Evolutionary conservation across 2,329 filamentous ascomycete genomes (phyloP), one percentile per base, ranked within the genome.

Genomic region (Pseudopyricularia javanii): DNA sequence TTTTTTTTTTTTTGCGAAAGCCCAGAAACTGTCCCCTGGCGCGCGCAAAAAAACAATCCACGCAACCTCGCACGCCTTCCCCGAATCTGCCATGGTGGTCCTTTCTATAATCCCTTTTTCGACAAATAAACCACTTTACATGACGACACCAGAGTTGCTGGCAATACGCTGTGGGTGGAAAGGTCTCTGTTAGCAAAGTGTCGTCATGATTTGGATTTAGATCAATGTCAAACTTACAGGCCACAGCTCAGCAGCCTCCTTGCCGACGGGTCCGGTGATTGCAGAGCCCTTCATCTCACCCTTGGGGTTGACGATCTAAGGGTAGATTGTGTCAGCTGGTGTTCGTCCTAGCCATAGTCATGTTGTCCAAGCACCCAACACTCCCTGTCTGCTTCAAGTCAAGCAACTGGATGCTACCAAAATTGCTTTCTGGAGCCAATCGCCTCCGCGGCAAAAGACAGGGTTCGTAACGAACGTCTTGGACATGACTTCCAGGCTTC

Each of bases 231-330:
- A 58, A 82, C 86, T 77, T 81, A 91, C 88, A 72, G 93, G 93
- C 93, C 93, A 98, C 68, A 98, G 83, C 80, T 98, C 93, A 74
- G 93, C 93, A 72, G 93, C 93, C 80, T 98, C 93, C 86, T 98
- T 98, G 75, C 91, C 93, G 70, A 98, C 91, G 66, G 93, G 93
- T 66, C 93, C 93, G 66, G 93, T 98, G 74, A 98, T 98, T 74
- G 93, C 93, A 62, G 90, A 96, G 71, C 93, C 93, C 87, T 98
- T 98, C 93, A 98, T 98, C 81, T 98, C 93, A 79, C 93, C 93
- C 88, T 98, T 98, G 76, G 91, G 90, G 83, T 98, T 98, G 82
- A 98, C 93, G 70, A 98, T 98, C 88, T 93, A 52, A 32, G 48
- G 51, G 37, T 45, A 17, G 1, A 2, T 22, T 35, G 24, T 3